Base-by-base conservation (phyloP, 2,329 filamentous ascomycete species). In the Lachnellula hyalina region DNA sequence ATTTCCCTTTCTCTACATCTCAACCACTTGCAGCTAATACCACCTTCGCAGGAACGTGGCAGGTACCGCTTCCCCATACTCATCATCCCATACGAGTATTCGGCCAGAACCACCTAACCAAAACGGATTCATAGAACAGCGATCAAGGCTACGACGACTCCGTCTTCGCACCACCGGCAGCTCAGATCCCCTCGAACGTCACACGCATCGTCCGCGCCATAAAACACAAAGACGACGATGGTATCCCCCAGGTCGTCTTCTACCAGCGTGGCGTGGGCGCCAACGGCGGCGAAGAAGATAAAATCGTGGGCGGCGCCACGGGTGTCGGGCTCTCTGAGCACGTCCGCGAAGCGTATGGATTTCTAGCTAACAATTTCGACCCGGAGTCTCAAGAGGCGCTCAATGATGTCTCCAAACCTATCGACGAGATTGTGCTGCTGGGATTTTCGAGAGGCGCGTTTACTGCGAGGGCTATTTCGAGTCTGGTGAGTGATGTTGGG, bases 261-360 rank as follows among this genome's bases (percentile, higher is more conserved):
- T 85, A 85, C 63, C 79, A 82, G 63, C 77, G 78, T 9, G 82
- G 82, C 17, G 76, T 84, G 19, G 82, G 82, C n/a, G 80, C 78
- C 12, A 76, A 75, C 2, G 74, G 74, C 59, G 75, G 75, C 42
- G 57, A 73, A 21, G 55, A 79, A 25, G 77, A 81, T 51, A 71
- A 72, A 47, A 54, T 82, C 12, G 72, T 76, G 0, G 78, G 79
- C 3, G 80, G 80, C 48, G 76, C 77, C 2, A 82, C 81, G 59
- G 79, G 80, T 2, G 63, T 72, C n/a, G 79, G 79, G 2, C 73
- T 83, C 47, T 72, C 75, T 25, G 79, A 82, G 40, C 63, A 78
- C 58, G 71, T 79, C 25, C 71, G 73, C 19, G 76, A 78, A 63
- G 74, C 74, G 6, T 79, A 78, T 60, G 69, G 69, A 9, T 78